phyloP scores from a whole-genome alignment of 148 eudicot species.

The Arctostaphylos glauca region DNA sequence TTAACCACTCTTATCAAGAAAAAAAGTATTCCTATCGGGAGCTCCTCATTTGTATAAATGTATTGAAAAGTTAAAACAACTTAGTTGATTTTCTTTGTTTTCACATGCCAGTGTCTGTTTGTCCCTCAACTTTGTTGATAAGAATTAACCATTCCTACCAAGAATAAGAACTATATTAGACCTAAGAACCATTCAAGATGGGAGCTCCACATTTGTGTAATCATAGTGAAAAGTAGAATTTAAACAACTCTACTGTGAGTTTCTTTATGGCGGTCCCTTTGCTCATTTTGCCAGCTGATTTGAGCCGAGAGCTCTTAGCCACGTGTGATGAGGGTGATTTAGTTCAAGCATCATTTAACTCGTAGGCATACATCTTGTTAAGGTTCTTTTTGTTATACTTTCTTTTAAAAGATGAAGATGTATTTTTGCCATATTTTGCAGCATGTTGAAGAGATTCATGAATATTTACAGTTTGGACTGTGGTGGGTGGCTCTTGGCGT shows the following conservation, averaged over 20 bases:
- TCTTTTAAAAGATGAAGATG: not conserved
- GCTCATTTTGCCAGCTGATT: not conserved
- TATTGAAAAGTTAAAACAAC: not conserved
- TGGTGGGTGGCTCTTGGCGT: slow-evolving; percentile 99
- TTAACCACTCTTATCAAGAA: not conserved
- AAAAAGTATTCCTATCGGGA: too few species aligned
- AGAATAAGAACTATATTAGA: not conserved
- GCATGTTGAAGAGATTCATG: slow-evolving; percentile 71
- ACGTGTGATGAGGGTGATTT: not conserved
- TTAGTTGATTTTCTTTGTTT: not conserved
- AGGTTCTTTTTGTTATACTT: not conserved
- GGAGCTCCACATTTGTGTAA: not conserved
- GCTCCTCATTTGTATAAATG: too few species aligned
- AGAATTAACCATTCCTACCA: not conserved
- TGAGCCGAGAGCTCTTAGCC: not conserved
- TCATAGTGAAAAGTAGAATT: not conserved
- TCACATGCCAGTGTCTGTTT: not conserved
- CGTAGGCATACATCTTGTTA: not conserved
- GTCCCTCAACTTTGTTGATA: not conserved
- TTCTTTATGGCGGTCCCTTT: not conserved
- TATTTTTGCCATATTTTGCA: slow-evolving; percentile 33
- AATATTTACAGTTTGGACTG: slow-evolving; percentile 63
- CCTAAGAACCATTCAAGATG: not conserved
- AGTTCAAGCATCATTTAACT: not conserved
- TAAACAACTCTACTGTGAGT: not conserved